These are phyloP conservation scores for Tremellales sp. DNA, from an alignment of 1,284 basidiomycete species.

Conservation along the genomic window DNA sequence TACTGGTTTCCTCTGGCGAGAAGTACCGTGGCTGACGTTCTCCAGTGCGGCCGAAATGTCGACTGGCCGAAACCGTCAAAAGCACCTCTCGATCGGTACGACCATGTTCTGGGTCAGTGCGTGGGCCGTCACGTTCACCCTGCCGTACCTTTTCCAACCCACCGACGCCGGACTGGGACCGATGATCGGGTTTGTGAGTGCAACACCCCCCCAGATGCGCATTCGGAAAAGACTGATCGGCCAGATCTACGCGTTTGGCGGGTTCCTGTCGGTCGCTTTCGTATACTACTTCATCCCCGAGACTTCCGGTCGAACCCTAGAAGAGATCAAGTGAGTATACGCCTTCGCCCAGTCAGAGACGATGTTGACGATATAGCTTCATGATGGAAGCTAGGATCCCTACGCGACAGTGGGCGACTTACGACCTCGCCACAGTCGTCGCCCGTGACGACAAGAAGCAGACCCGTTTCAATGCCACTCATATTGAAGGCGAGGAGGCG, in stretches of 20 bases:
- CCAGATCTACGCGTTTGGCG: conserved; percentile 31
- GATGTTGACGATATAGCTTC: conserved; percentile 11
- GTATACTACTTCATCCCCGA: conserved; percentile 12
- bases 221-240: neutral
- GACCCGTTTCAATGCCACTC: conserved; percentile 9
- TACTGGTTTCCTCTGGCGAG: neutral
- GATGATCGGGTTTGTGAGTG: conserved; percentile 45
- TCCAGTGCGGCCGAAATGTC: conserved; percentile 44
- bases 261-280: conserved; percentile 36
- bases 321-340: conserved; percentile 14
- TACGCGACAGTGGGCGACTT: conserved; percentile 39
- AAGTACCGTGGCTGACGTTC: neutral
- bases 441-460: conserved; percentile 33
- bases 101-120: conserved; percentile 51
- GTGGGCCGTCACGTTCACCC: conserved; percentile 49
- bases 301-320: conserved; percentile 10
- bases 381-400: conserved; percentile 40
- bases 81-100: conserved; percentile 50
- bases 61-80: conserved; percentile 48
- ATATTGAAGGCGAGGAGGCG: neutral
- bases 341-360: neutral
- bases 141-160: conserved; percentile 41
- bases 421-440: conserved; percentile 37
- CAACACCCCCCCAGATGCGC: too few relatives aligned
- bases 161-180: conserved; percentile 46